Conservation (phyloP, 2,329 filamentous ascomycete genomes). For the Ustilaginoidea virens region DNA sequence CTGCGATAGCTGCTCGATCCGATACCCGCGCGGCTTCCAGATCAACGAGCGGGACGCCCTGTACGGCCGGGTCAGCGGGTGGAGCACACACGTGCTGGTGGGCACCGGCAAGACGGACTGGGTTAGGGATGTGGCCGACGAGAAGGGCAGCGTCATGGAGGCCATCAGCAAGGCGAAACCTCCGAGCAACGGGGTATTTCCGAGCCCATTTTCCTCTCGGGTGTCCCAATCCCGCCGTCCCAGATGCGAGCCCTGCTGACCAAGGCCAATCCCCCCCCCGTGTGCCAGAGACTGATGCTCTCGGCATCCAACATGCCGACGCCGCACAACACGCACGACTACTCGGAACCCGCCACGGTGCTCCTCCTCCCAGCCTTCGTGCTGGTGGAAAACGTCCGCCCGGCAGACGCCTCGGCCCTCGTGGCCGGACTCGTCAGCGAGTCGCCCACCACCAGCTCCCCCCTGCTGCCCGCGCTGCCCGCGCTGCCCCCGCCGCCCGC, state of each 20-base stretch:
- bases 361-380: constrained; percentile 77
- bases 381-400: constrained; percentile 70
- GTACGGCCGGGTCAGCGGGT: constrained; percentile 75
- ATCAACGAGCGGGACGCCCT: constrained; percentile 66
- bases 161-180: constrained; percentile 44
- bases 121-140: constrained; percentile 77
- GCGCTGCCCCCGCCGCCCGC: constrained; percentile 15
- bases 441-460: constrained; percentile 58
- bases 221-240: no score
- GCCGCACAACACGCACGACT: constrained; percentile 47
- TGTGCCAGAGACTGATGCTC: constrained; percentile 81
- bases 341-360: constrained; percentile 58
- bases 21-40: constrained; percentile 56
- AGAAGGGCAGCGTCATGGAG: constrained; percentile 74
- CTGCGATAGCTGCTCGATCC: constrained; percentile 65
- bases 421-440: constrained; percentile 55
- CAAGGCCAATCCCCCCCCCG: no score
- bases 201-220: no score
- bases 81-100: constrained; percentile 79
- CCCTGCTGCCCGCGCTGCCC: constrained; percentile 30
- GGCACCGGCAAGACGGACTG: constrained; percentile 95
- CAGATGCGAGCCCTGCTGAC: no score
- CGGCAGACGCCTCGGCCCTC: constrained; percentile 54
- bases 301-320: constrained; percentile 85
- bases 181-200: constrained; percentile 54